phyloP scores from a whole-genome alignment of 495 filamentous ascomycete genomes.

The Neurospora sp. region DNA sequence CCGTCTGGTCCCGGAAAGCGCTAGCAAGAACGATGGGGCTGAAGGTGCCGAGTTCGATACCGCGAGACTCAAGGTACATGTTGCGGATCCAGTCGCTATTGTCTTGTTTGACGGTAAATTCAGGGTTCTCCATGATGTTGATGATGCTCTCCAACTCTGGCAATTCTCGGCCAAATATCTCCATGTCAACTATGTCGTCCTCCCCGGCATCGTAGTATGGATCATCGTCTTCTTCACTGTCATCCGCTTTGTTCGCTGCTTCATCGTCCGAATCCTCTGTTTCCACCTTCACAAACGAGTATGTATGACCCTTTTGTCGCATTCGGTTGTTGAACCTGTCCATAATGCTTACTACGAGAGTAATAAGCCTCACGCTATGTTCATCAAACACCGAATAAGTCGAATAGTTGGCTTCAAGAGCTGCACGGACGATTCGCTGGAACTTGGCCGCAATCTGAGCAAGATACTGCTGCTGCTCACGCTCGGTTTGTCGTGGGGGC shows the following conservation, averaged over 20 bases:
- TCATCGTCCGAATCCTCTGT: neutral
- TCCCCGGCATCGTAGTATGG: neutral
- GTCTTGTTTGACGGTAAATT: conserved; percentile 1
- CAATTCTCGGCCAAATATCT: neutral
- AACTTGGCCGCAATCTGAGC: conserved; percentile 31
- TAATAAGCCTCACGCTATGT: conserved; percentile 20
- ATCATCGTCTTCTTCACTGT: neutral
- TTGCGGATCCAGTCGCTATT: conserved; percentile 8
- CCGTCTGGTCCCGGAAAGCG: conserved; percentile 44
- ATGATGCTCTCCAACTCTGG: conserved; percentile 12
- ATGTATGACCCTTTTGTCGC: neutral
- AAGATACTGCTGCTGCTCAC: conserved; percentile 36
- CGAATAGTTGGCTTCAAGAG: conserved; percentile 34
- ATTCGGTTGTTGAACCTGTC: conserved; percentile 8
- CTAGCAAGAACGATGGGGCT: conserved; percentile 27
- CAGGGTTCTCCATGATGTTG: neutral
- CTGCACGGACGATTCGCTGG: conserved; percentile 27
- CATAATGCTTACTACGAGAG: conserved; percentile 27
- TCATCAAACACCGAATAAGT: conserved; percentile 23
- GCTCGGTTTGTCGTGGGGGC: conserved; percentile 25
- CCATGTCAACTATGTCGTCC: neutral
- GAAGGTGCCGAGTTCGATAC: conserved; percentile 20
- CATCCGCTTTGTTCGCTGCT: neutral
- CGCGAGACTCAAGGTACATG: conserved; percentile 14
- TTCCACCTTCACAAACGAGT: neutral